Conservation (phyloP, 129 eudicot genomes). For the Artemisia tridentata region DNA sequence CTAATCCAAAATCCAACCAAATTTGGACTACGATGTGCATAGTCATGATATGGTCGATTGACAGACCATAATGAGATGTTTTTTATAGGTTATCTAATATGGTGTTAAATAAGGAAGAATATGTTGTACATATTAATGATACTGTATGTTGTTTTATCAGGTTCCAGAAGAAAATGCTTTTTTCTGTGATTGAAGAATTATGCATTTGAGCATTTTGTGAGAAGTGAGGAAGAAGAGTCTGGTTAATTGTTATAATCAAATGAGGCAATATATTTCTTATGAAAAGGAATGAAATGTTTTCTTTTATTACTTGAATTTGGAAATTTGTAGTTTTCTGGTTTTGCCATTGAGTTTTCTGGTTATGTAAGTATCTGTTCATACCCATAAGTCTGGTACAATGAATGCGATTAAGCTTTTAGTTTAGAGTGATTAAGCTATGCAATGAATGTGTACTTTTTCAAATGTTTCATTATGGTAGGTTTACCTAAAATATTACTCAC, state of each 20-base stretch:
- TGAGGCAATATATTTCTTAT: background rate
- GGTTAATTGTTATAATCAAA: background rate
- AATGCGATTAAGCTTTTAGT: too few species aligned
- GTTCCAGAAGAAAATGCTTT: background rate
- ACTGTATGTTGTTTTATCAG: background rate
- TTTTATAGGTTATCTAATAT: background rate
- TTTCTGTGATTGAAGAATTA: background rate
- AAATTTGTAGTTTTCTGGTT: too few species aligned
- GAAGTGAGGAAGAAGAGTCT: background rate
- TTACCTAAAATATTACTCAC: too few species aligned
- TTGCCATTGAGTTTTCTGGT: too few species aligned
- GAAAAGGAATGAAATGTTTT: background rate
- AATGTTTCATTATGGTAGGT: too few species aligned
- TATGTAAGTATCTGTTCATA: too few species aligned
- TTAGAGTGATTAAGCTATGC: too few species aligned
- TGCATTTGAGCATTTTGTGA: background rate
- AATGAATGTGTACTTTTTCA: too few species aligned
- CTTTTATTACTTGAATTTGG: too few species aligned
- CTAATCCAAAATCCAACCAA: background rate
- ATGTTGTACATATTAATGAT: background rate
- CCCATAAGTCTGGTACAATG: too few species aligned
- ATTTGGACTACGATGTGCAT: background rate
- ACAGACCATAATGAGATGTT: background rate
- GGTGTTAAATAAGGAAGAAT: slow-evolving; percentile 1
- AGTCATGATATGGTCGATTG: background rate